Conservation (phyloP, 306 rosid genomes). For the Cicer cuneatum region DNA sequence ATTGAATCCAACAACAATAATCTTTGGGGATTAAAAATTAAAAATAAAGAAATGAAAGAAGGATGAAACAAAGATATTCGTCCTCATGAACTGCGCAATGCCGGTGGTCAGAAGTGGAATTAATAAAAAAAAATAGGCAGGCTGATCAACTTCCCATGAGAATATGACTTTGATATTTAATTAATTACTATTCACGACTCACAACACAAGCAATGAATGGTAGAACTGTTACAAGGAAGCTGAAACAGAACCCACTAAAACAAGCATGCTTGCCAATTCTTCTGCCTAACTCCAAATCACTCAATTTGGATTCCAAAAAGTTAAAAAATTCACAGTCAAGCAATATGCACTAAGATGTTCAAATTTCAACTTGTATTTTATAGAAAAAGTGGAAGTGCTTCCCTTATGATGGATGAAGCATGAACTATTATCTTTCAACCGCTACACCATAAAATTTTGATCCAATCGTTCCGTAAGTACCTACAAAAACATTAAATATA, state of each 20-base stretch:
- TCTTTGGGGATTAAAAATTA: neutral
- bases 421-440: too few species aligned
- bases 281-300: constrained; percentile 31
- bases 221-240: constrained; percentile 54
- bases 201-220: constrained; percentile 38
- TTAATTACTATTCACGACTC: constrained; percentile 35
- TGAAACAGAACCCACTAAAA: constrained; percentile 60
- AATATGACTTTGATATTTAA: constrained; percentile 46
- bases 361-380: neutral
- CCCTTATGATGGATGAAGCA: too few species aligned
- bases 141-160: constrained; percentile 58
- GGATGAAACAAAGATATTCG: constrained; percentile 52
- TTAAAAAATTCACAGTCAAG: constrained; percentile 4
- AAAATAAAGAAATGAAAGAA: constrained; percentile 47
- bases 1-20: constrained; percentile 6
- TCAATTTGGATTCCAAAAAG: constrained; percentile 27
- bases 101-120: constrained; percentile 59
- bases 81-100: constrained; percentile 59
- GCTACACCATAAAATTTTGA: too few species aligned
- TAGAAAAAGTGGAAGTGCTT: too few species aligned
- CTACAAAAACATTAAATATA: too few species aligned
- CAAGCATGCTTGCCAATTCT: constrained; percentile 51
- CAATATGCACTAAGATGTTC: neutral
- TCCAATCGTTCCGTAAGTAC: too few species aligned
- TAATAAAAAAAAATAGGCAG: constrained; percentile 42